These are phyloP conservation scores for Cyberlindnera americana DNA, from an alignment of 805 yeast genomes.

Conservation along the genomic window DNA sequence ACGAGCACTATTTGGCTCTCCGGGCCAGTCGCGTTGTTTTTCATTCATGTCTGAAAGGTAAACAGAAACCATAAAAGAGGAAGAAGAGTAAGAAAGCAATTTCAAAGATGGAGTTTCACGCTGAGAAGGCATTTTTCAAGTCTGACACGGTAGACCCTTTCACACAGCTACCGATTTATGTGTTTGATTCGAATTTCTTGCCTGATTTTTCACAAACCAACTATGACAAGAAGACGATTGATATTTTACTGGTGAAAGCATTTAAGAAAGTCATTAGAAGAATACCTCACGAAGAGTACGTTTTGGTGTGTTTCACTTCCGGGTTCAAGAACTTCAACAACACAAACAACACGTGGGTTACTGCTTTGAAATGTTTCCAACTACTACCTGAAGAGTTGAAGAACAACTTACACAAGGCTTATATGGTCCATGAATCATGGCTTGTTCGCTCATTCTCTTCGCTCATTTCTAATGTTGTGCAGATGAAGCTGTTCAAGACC, in stretches of 20 bases:
- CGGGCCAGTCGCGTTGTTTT: too few species aligned
- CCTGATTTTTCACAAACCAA: conserved; percentile 52
- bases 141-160: conserved; percentile 64
- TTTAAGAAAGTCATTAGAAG: conserved; percentile 51
- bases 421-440: conserved; percentile 90
- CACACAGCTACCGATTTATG: conserved; percentile 66
- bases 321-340: conserved; percentile 56
- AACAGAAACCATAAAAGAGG: too few species aligned
- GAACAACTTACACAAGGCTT: conserved; percentile 55
- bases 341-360: conserved; percentile 53
- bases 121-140: conserved; percentile 48
- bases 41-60: neutral
- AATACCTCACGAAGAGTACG: conserved; percentile 62
- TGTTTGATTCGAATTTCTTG: conserved; percentile 78
- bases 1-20: neutral
- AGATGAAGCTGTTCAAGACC: conserved; percentile 40
- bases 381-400: conserved; percentile 55
- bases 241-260: conserved; percentile 43
- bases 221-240: conserved; percentile 34
- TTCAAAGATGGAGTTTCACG: conserved; percentile 23
- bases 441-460: conserved; percentile 75
- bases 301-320: conserved; percentile 73
- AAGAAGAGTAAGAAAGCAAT: neutral
- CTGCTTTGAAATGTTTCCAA: conserved; percentile 60
- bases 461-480: conserved; percentile 59